Base-by-base conservation (phyloP, 2,329 filamentous ascomycete genomes). In the Aspergillus chevalieri region DNA sequence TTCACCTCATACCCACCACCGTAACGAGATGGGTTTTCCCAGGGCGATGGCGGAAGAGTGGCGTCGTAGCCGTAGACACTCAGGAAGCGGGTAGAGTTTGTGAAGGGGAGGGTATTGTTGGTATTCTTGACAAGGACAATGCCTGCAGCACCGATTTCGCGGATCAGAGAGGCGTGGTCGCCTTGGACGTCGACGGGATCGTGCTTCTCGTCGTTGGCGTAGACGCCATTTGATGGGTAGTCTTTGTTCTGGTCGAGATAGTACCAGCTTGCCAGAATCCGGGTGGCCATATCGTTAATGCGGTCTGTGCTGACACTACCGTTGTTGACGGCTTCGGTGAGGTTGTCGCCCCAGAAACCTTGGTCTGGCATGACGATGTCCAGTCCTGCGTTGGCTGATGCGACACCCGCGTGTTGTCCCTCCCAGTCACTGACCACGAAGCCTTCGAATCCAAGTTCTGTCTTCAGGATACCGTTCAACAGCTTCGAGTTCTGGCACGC, bases 51-150 rank as follows among this genome's bases (percentile, higher is more conserved):
- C 4, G 19, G n/a, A 22, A 9, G 21, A 17, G 43, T 44, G 2
- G 61, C 76, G 65, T 83, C 83, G 60, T 85, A 85, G 22, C 82
- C 79, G 57, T 80, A 83, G n/a, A 85, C 56, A 1, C 82, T 80
- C 3, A 67, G 50, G 12, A 59, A 42, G 33, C 53, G 55, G 1
- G 61, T 60, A 0, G 61, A 59, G 2, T 51, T 52, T 1, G 47
- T 47, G 1, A 82, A 63, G 0, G 80, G 80, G 1, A 82, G 66
- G 1, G 75, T 61, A 10, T 70, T 66, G 50, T 75, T 72, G 0
- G 58, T 59, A 48, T 83, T 82, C 64, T 79, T 79, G 24, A 80
- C 51, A 58, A 76, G 64, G 2, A 83, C 78, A 30, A 80, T 80
- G 77, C 53, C 83, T 78, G 50, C 80, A 71, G 10, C 80, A 77